A percentile compares a stretch with the other conserved stretches of the same genome.
These are phyloP conservation scores for Furculomyces boomerangus DNA, from an alignment of 371 early-diverging fungal genomes.

Conservation along the genomic window DNA sequence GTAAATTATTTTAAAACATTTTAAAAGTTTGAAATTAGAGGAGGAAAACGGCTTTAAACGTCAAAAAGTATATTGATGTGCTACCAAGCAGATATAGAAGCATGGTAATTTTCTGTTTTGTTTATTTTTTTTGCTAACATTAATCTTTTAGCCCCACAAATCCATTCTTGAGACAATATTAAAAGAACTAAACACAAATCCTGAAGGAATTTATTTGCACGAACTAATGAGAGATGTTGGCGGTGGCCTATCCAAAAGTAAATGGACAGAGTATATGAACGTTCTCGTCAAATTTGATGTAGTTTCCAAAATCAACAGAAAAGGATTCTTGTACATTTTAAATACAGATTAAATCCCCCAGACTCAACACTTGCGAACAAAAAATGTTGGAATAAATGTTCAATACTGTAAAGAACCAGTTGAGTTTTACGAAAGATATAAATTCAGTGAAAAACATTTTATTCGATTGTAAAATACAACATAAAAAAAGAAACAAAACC, in stretches of 20 bases:
- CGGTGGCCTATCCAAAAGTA: conserved; percentile 13
- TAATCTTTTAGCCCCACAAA: conserved; percentile 23
- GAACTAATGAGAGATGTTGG: conserved; percentile 19
- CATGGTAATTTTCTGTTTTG: too few relatives aligned
- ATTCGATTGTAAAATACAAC: too few relatives aligned
- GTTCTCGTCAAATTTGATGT: conserved; percentile 15
- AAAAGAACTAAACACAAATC: conserved; percentile 19
- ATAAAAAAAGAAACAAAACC: too few relatives aligned
- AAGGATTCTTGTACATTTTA: conserved; percentile 18
- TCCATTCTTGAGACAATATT: conserved; percentile 14
- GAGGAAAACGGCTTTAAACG: conserved; percentile 17
- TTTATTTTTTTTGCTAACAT: conserved; percentile 5
- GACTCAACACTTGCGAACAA: too few relatives aligned
- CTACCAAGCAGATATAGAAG: conserved; percentile 10
- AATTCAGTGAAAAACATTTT: too few relatives aligned
- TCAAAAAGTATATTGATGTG: conserved; percentile 13
- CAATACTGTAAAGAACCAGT: too few relatives aligned
- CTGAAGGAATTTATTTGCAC: conserved; percentile 20
- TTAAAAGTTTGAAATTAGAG: conserved; percentile 1
- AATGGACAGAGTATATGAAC: conserved; percentile 22
- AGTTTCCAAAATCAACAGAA: conserved; percentile 15
- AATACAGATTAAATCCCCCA: too few relatives aligned
- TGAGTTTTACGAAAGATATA: too few relatives aligned
- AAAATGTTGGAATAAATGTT: too few relatives aligned
- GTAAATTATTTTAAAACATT: too few relatives aligned